Evolutionary conservation across 257 asterid species (phyloP).

Genomic region (Cruciata laevipes): DNA sequence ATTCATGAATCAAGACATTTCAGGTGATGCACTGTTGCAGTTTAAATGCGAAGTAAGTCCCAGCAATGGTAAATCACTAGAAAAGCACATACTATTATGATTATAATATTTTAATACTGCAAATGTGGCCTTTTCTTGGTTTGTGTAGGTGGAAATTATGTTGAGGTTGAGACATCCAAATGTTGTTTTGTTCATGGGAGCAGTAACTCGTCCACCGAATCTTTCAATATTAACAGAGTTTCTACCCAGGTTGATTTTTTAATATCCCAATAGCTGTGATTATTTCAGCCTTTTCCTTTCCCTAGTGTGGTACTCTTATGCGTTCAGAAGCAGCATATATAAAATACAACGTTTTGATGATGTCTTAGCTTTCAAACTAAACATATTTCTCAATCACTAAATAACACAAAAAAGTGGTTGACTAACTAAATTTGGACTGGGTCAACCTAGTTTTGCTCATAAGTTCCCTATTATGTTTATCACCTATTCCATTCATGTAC

Average conservation of each 20-base stretch:
- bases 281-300: not conserved
- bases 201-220: slow-evolving; percentile 88
- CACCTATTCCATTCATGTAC: not conserved
- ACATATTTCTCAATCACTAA: too few species aligned
- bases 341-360: not conserved
- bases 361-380: not conserved
- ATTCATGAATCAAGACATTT: slow-evolving; percentile 93
- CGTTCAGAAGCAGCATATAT: not conserved
- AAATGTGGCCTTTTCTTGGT: slow-evolving; percentile 6
- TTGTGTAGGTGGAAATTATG: slow-evolving; percentile 83
- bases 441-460: not conserved
- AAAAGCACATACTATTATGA: not conserved
- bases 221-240: slow-evolving; percentile 91
- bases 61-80: not conserved
- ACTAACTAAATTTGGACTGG: not conserved
- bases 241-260: slow-evolving; percentile 69
- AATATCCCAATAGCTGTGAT: not conserved
- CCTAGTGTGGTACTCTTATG: not conserved
- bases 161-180: slow-evolving; percentile 94
- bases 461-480: not conserved
- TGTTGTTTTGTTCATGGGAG: slow-evolving; percentile 98
- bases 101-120: not conserved
- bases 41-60: slow-evolving; percentile 78
- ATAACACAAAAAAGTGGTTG: not conserved
- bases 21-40: slow-evolving; percentile 85